Percentiles rank a stretch among this genome's conserved stretches.
phyloP scores from a whole-genome alignment of 805 yeast species.

The Pichia exigua region DNA sequence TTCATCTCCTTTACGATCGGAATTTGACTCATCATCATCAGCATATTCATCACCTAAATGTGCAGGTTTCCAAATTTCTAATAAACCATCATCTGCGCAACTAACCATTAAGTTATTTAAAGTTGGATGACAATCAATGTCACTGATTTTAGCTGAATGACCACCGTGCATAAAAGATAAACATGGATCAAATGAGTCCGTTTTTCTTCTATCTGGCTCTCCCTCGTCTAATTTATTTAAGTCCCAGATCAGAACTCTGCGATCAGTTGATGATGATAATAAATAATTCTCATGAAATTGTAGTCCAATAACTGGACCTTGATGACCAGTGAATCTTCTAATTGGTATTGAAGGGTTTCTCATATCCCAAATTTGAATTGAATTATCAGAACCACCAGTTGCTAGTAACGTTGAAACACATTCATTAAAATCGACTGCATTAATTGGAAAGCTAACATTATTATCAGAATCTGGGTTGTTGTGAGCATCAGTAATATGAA shows the following conservation, averaged over 20 bases:
- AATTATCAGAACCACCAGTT: slow-evolving; percentile 72
- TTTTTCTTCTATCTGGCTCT: slow-evolving; percentile 46
- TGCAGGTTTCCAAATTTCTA: slow-evolving; percentile 73
- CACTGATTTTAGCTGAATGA: slow-evolving; percentile 64
- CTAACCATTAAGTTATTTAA: slow-evolving; percentile 53
- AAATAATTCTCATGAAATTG: slow-evolving; percentile 41
- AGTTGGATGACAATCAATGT: slow-evolving; percentile 58
- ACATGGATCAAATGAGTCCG: slow-evolving; percentile 65
- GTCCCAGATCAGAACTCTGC: slow-evolving; percentile 72
- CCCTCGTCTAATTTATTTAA: slow-evolving; percentile 48
- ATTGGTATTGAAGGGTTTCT: slow-evolving; percentile 53
- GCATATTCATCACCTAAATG: slow-evolving; percentile 33
- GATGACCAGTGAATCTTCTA: slow-evolving; percentile 63
- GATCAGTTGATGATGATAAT: slow-evolving; percentile 56
- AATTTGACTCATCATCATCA: slow-evolving; percentile 35
- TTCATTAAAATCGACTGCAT: slow-evolving; percentile 62
- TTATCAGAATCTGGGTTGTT: slow-evolving; percentile 33
- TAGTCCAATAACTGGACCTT: slow-evolving; percentile 46
- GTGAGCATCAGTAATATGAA: slow-evolving; percentile 42
- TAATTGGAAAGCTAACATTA: slow-evolving; percentile 31
- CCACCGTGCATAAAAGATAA: slow-evolving; percentile 80
- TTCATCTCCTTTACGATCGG: slow-evolving; percentile 22
- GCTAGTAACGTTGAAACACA: slow-evolving; percentile 46
- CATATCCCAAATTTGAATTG: slow-evolving; percentile 69
- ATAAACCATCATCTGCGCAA: slow-evolving; percentile 66